Conservation (phyloP, 2,329 filamentous ascomycete genomes). For the Colletotrichum graminicola region DNA sequence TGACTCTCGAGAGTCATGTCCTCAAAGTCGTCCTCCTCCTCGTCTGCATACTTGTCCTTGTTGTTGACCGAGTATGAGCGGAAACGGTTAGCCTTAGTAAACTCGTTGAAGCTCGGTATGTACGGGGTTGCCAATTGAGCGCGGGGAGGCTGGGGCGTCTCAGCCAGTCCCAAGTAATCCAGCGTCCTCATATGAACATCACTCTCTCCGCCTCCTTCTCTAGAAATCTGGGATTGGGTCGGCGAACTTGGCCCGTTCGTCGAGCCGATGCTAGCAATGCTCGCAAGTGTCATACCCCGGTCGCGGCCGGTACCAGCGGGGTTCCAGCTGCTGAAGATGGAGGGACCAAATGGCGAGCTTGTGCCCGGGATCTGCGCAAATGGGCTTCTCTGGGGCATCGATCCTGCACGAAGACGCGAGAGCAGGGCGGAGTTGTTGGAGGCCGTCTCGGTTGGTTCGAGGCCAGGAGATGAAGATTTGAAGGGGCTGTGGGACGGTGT, state of each 20-base stretch:
- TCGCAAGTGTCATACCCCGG: constrained; percentile 85
- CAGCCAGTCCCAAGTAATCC: constrained; percentile 94
- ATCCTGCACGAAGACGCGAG: constrained; percentile 89
- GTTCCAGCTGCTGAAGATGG: constrained; percentile 87
- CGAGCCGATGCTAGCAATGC: constrained; percentile 87
- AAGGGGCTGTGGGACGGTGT: constrained; percentile 91
- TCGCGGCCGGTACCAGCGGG: constrained; percentile 75
- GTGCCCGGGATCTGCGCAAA: constrained; percentile 66
- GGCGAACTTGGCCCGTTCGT: constrained; percentile 87
- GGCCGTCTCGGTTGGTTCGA: constrained; percentile 60
- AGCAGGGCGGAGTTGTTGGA: constrained; percentile 78
- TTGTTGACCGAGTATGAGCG: constrained; percentile 99
- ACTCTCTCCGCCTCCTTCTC: constrained; percentile 85
- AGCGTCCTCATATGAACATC: constrained; percentile 91
- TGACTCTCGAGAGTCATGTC: constrained; percentile 67
- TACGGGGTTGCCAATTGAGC: constrained; percentile 82
- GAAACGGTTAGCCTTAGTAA: constrained; percentile 87
- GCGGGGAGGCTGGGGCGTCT: constrained; percentile 86
- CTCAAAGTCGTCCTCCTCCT: constrained; percentile 83
- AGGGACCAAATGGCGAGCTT: constrained; percentile 83
- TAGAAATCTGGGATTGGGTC: constrained; percentile 85
- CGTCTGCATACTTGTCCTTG: constrained; percentile 95
- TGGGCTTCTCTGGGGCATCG: constrained; percentile 89
- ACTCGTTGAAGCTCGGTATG: constrained; percentile 76
- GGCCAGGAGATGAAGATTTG: constrained; percentile 73